These are phyloP conservation scores for Cantharellus anzutake DNA, from an alignment of 768 basidiomycete species.

Conservation along the genomic window DNA sequence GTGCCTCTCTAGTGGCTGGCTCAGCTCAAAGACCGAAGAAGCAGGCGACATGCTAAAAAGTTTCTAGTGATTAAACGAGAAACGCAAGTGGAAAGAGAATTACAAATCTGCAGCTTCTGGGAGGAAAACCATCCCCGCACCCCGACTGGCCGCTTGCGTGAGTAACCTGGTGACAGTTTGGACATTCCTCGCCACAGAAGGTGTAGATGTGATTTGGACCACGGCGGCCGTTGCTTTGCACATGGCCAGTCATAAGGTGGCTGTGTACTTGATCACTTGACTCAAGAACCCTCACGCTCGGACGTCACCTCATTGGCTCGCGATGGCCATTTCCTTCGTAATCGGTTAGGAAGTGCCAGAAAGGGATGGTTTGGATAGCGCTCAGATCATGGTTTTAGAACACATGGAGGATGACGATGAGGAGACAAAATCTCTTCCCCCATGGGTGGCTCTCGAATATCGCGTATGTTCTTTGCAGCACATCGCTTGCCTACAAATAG, in stretches of 20 bases:
- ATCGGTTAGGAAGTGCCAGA: neutral
- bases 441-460: slow-evolving; percentile 90
- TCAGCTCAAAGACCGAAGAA: slow-evolving; percentile 3
- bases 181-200: slow-evolving; percentile 6
- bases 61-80: no score
- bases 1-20: slow-evolving; percentile 3
- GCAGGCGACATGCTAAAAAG: slow-evolving; percentile 7
- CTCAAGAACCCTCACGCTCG: no score
- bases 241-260: neutral
- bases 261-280: no score
- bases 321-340: neutral
- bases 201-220: slow-evolving; percentile 7
- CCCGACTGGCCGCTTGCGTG: slow-evolving; percentile 4
- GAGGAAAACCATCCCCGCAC: slow-evolving; percentile 9
- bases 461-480: slow-evolving; percentile 26
- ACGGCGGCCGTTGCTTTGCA: slow-evolving; percentile 4
- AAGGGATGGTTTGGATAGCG: neutral
- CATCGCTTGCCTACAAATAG: neutral
- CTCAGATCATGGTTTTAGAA: slow-evolving; percentile 26
- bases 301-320: no score
- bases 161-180: slow-evolving; percentile 3
- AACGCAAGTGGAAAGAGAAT: neutral
- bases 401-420: slow-evolving; percentile 93
- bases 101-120: slow-evolving; percentile 11
- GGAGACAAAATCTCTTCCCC: slow-evolving; percentile 33